These are phyloP conservation scores for Hordeum marinum DNA, from an alignment of 176 grass and related monocot species.

Conservation along the genomic window DNA sequence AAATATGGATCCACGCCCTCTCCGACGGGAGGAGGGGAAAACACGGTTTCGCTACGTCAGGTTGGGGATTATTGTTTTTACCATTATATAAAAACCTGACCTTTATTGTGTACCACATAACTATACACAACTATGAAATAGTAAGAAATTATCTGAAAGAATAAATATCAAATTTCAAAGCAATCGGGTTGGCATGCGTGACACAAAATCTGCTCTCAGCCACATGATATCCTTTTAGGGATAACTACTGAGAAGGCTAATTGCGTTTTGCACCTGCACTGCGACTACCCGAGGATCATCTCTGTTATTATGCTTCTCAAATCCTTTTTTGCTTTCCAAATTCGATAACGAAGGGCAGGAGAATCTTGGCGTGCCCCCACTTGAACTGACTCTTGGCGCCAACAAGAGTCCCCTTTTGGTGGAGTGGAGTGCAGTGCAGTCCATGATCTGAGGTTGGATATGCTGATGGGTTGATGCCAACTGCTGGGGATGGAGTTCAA, in stretches of 20 bases:
- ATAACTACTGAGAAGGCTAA: conserved; percentile 2
- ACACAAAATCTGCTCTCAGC: not conserved
- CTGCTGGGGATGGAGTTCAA: not conserved
- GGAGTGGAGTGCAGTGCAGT: not conserved
- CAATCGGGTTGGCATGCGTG: not conserved
- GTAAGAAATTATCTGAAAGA: too few species aligned
- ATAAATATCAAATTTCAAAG: not conserved
- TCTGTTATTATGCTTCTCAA: not conserved
- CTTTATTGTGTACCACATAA: too few species aligned
- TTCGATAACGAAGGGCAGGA: not conserved
- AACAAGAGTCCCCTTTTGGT: not conserved
- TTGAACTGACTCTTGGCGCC: not conserved
- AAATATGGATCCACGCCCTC: too few species aligned
- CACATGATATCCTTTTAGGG: not conserved
- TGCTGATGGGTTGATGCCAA: not conserved
- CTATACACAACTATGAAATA: too few species aligned
- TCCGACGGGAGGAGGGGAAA: too few species aligned
- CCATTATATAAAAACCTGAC: too few species aligned
- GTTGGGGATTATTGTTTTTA: too few species aligned
- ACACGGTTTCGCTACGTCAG: too few species aligned
- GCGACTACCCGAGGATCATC: not conserved
- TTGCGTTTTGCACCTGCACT: not conserved
- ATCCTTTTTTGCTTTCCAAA: not conserved
- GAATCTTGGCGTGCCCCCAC: not conserved
- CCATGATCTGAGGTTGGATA: not conserved